Evolutionary conservation across 495 filamentous ascomycete genomes (phyloP).

Genomic region (Xylaria telfairii): DNA sequence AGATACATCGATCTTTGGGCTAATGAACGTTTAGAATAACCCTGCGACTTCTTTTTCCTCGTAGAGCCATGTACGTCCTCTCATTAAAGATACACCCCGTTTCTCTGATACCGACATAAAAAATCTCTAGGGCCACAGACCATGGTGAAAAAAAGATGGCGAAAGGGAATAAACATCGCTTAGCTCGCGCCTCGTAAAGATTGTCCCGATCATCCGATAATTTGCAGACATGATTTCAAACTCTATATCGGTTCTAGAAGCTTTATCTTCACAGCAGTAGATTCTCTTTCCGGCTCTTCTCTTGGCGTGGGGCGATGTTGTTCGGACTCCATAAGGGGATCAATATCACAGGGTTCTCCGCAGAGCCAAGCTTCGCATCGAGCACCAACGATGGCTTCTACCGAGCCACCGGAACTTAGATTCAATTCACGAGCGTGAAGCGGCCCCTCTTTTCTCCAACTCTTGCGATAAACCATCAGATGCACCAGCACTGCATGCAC

Average conservation of each 20-base stretch:
- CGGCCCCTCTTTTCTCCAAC: background rate
- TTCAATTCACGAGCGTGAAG: background rate
- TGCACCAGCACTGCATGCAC: constrained; percentile 5
- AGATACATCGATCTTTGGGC: too few relatives aligned
- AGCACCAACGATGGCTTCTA: background rate
- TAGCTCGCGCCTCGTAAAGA: background rate
- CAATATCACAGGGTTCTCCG: constrained; percentile 10
- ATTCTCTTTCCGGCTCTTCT: background rate
- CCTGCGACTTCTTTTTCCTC: too few relatives aligned
- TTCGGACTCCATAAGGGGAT: background rate
- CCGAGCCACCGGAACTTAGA: constrained; percentile 6
- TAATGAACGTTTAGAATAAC: too few relatives aligned
- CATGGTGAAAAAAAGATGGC: background rate
- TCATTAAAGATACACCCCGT: too few relatives aligned
- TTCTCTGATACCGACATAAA: background rate
- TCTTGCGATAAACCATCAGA: background rate
- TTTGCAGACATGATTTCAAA: background rate
- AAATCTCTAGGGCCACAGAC: background rate
- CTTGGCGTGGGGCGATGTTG: background rate
- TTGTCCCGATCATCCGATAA: background rate
- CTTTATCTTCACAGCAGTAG: background rate
- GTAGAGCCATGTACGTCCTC: too few relatives aligned
- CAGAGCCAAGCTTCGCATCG: constrained; percentile 15
- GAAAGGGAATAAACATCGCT: background rate
- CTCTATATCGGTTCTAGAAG: background rate